phyloP scores from a whole-genome alignment of 129 eudicot genomes.

The Heracleum sosnowskyi region DNA sequence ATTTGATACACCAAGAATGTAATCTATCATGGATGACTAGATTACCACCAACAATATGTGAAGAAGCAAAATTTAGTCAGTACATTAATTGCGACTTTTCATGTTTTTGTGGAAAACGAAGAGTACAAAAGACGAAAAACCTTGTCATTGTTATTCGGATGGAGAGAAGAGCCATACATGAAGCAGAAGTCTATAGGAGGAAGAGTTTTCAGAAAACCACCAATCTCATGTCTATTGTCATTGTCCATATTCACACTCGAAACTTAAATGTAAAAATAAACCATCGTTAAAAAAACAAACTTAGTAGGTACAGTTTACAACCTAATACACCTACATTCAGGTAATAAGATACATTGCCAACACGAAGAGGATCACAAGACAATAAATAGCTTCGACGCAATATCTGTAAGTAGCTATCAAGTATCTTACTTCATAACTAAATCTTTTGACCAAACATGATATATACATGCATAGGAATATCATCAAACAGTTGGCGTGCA shows the following conservation, averaged over 20 bases:
- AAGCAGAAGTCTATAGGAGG: conserved; percentile 92
- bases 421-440: not conserved
- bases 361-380: not conserved
- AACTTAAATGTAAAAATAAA: not conserved
- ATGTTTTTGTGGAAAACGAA: not conserved
- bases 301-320: not conserved
- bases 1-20: conserved; percentile 79
- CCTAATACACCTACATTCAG: not conserved
- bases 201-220: conserved; percentile 50
- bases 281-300: not conserved
- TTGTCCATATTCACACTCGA: conserved; percentile 23
- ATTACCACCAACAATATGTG: conserved; percentile 8
- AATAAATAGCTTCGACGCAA: not conserved
- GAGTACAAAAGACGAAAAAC: conserved; percentile 20
- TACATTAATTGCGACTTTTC: not conserved
- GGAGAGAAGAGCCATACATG: conserved; percentile 74
- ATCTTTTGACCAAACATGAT: not conserved
- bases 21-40: conserved; percentile 85
- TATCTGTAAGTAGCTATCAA: not conserved
- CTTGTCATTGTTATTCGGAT: conserved; percentile 75
- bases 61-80: not conserved
- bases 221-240: conserved; percentile 30
- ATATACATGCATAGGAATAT: not conserved
- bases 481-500: conserved; percentile 11
- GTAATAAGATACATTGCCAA: not conserved